Conservation (phyloP, 2,329 filamentous ascomycete species). For the Tolypocladium amazonense region DNA sequence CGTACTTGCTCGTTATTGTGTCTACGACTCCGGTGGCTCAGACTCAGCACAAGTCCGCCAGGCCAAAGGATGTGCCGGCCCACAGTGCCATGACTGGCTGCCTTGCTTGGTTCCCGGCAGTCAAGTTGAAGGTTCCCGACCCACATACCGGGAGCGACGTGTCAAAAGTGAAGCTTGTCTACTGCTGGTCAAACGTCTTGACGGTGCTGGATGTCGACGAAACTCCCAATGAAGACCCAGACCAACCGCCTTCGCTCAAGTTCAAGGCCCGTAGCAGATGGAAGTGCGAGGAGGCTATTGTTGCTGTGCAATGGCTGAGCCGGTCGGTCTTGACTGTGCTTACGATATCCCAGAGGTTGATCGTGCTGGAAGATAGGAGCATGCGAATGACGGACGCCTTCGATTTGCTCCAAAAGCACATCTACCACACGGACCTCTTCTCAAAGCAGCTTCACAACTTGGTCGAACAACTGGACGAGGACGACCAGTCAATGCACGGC, state of each 20-base stretch:
- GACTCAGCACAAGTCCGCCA: conserved; percentile 86
- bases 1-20: conserved; percentile 90
- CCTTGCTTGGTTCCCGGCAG: conserved; percentile 93
- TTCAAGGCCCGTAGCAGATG: conserved; percentile 81
- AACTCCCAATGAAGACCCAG: conserved; percentile 53
- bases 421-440: conserved; percentile 85
- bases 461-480: conserved; percentile 80
- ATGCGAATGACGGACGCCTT: conserved; percentile 93
- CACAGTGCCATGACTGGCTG: conserved; percentile 92
- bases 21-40: conserved; percentile 94
- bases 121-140: conserved; percentile 74
- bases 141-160: conserved; percentile 54
- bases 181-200: conserved; percentile 98
- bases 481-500: conserved; percentile 83
- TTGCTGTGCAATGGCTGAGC: conserved; percentile 93
- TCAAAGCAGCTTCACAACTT: conserved; percentile 74
- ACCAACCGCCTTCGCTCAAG: conserved; percentile 66
- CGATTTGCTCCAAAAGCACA: conserved; percentile 82
- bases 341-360: conserved; percentile 85
- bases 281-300: conserved; percentile 91
- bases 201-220: conserved; percentile 86
- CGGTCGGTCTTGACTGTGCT: conserved; percentile 84
- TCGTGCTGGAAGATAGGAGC: conserved; percentile 81
- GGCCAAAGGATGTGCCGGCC: conserved; percentile 81
- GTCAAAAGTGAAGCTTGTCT: conserved; percentile 80